phyloP scores from a whole-genome alignment of 2,329 filamentous ascomycete genomes.

The Trichoderma sp. region DNA sequence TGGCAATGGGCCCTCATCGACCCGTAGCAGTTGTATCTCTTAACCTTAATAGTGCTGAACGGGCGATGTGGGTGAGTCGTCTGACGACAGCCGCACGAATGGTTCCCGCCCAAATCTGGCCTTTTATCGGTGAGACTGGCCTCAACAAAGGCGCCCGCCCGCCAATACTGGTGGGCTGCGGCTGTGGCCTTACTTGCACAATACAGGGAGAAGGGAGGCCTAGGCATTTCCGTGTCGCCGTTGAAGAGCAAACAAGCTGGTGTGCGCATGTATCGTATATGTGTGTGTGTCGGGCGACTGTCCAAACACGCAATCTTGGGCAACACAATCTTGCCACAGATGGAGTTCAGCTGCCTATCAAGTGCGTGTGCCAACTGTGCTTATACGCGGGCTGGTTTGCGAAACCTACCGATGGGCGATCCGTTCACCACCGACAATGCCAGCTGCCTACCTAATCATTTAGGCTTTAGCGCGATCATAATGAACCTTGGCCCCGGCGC shows the following conservation, averaged over 20 bases:
- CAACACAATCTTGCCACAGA: neutral
- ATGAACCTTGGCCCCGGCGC: neutral
- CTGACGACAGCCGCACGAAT: neutral
- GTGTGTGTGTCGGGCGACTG: neutral
- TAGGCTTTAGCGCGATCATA: slow-evolving; percentile 1
- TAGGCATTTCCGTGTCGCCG: neutral
- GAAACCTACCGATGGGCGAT: neutral
- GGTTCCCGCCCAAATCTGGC: neutral
- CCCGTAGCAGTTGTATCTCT: neutral
- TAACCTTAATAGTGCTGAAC: neutral
- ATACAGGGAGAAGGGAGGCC: neutral
- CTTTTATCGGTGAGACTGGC: neutral
- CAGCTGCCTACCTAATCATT: neutral
- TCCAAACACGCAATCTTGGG: neutral
- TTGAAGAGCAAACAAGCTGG: neutral
- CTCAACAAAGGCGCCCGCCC: neutral
- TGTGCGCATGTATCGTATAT: neutral
- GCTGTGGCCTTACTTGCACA: neutral
- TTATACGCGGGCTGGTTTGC: neutral
- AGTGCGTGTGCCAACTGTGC: neutral
- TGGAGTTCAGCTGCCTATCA: neutral
- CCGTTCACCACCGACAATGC: neutral
- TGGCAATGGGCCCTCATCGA: neutral
- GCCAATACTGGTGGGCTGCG: neutral
- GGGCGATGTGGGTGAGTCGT: neutral